Conservation (phyloP, 2,329 filamentous ascomycete species). For the Fusarium sororula region DNA sequence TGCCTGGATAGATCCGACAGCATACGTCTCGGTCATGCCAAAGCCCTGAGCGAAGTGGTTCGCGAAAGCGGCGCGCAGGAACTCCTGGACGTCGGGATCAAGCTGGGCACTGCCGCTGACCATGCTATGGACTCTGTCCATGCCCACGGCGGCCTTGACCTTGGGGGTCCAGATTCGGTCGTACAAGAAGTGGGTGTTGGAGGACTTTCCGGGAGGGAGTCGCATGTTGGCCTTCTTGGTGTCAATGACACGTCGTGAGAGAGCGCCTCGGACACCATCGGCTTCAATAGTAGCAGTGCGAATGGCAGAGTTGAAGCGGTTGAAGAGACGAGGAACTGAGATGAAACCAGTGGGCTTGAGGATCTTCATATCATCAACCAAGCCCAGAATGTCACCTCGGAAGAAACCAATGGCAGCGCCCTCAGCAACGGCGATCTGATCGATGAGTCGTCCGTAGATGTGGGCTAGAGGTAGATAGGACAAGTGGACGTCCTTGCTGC, state of each 20-base stretch:
- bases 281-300: conserved; percentile 81
- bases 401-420: conserved; percentile 89
- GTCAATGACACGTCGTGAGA: conserved; percentile 82
- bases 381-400: conserved; percentile 85
- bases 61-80: conserved; percentile 84
- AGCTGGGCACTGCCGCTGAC: conserved; percentile 90
- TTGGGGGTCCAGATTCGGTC: conserved; percentile 93
- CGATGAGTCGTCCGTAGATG: conserved; percentile 87
- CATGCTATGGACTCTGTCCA: conserved; percentile 78
- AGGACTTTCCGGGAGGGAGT: conserved; percentile 75
- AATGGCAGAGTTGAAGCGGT: conserved; percentile 86
- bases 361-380: conserved; percentile 91
- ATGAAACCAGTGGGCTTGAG: conserved; percentile 84
- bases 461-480: conserved; percentile 96
- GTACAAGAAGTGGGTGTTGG: conserved; percentile 80
- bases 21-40: conserved; percentile 93
- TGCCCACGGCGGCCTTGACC: conserved; percentile 81
- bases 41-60: conserved; percentile 88
- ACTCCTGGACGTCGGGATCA: conserved; percentile 86
- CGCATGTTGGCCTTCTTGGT: conserved; percentile 84
- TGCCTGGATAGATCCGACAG: conserved; percentile 75
- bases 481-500: conserved; percentile 68
- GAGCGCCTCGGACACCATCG: conserved; percentile 79
- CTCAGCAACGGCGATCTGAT: conserved; percentile 77
- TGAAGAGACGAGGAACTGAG: conserved; percentile 91